Conservation (phyloP, 2,329 filamentous ascomycete species). For the Colletotrichum caudatum region DNA sequence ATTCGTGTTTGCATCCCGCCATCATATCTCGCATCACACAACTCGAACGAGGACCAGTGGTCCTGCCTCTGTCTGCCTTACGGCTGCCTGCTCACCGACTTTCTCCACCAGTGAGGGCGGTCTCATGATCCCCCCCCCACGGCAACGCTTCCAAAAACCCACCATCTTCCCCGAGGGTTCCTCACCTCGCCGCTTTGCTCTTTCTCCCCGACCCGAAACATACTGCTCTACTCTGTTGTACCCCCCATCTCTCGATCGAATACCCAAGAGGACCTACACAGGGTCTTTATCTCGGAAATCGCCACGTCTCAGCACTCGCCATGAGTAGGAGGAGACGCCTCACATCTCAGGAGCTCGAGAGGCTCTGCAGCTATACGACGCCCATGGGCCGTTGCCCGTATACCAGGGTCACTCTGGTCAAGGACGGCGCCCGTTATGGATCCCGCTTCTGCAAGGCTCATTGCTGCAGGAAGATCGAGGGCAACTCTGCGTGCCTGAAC, state of each 20-base stretch:
- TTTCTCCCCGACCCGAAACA: too few relatives aligned
- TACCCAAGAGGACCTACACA: background rate
- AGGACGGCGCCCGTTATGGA: constrained; percentile 15
- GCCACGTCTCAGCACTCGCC: background rate
- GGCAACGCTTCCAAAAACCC: background rate
- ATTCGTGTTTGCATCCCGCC: background rate
- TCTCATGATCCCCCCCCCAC: background rate
- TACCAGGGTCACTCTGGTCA: constrained; percentile 30
- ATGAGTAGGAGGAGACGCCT: constrained; percentile 27
- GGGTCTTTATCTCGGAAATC: background rate
- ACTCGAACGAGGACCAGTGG: background rate
- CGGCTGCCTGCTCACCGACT: constrained; percentile 36
- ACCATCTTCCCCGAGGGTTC: background rate
- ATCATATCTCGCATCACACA: background rate
- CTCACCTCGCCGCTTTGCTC: background rate
- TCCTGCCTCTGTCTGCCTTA: background rate
- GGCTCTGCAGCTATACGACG: constrained; percentile 35
- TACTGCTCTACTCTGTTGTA: too few relatives aligned
- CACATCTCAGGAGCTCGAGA: constrained; percentile 27
- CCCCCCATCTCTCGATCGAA: background rate
- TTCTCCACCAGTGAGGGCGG: background rate
- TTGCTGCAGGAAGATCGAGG: constrained; percentile 41
- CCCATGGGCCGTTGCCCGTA: constrained; percentile 33
- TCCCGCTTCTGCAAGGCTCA: constrained; percentile 39
- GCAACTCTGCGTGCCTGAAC: constrained; percentile 32